Conservation (phyloP, 2,329 filamentous ascomycete genomes). For the Diaporthe capsici region DNA sequence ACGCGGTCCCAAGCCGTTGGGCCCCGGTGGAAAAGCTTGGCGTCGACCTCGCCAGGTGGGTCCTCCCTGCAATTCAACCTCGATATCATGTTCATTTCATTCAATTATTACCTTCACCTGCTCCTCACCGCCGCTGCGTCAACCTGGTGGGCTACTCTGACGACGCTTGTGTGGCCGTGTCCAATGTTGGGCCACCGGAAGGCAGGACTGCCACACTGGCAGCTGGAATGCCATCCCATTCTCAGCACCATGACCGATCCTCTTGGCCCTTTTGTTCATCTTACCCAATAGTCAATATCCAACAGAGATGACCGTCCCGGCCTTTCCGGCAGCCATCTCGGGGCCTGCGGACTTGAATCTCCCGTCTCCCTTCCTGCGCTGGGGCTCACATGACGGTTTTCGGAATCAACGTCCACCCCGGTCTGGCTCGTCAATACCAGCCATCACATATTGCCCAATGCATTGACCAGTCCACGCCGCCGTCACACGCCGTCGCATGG, state of each 20-base stretch:
- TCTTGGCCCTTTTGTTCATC: conserved; percentile 29
- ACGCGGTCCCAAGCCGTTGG: conserved; percentile 18
- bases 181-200: background rate
- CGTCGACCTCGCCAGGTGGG: conserved; percentile 23
- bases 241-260: conserved; percentile 4
- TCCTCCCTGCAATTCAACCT: conserved; percentile 20
- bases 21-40: conserved; percentile 13
- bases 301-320: conserved; percentile 9
- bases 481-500: conserved; percentile 16
- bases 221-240: conserved; percentile 8
- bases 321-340: conserved; percentile 27
- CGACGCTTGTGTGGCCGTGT: background rate
- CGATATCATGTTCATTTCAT: conserved; percentile 29
- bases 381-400: conserved; percentile 17
- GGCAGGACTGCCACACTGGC: background rate
- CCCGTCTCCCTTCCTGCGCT: background rate
- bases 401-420: conserved; percentile 6
- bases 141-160: background rate
- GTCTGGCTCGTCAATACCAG: conserved; percentile 16
- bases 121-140: conserved; percentile 22
- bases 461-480: conserved; percentile 23
- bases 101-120: conserved; percentile 1
- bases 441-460: conserved; percentile 18
- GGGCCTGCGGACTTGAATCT: conserved; percentile 10
- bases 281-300: background rate